These are phyloP conservation scores for Castanea crenata DNA, from an alignment of 306 rosid species.

Conservation along the genomic window DNA sequence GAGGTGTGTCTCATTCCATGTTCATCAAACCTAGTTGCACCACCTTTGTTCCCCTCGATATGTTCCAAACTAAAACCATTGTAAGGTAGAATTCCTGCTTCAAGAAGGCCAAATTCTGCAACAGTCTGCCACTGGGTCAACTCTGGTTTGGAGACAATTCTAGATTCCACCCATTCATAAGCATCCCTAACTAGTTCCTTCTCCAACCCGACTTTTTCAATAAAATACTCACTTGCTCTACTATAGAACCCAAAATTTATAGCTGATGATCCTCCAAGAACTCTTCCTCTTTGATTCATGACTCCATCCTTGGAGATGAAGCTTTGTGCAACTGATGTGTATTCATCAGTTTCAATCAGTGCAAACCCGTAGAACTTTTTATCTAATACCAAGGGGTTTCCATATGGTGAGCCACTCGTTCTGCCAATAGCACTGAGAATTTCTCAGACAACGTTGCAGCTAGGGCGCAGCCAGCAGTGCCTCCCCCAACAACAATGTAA, in stretches of 20 bases:
- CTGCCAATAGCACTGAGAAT: slow-evolving; percentile 63
- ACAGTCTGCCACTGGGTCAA: slow-evolving; percentile 64
- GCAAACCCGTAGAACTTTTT: slow-evolving; percentile 56
- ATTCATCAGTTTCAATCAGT: slow-evolving; percentile 39
- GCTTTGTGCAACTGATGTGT: slow-evolving; percentile 65
- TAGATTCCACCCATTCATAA: slow-evolving; percentile 75
- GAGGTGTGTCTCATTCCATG: slow-evolving; percentile 61
- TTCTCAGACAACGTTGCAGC: slow-evolving; percentile 70
- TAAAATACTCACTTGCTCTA: slow-evolving; percentile 68
- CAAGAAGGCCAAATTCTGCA: slow-evolving; percentile 70
- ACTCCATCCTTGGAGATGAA: slow-evolving; percentile 64
- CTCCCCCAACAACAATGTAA: slow-evolving; percentile 80
- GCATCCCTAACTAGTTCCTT: slow-evolving; percentile 47
- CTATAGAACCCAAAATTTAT: slow-evolving; percentile 75
- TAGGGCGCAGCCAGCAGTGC: slow-evolving; percentile 67
- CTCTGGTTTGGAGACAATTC: slow-evolving; percentile 52
- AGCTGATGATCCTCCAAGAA: slow-evolving; percentile 77
- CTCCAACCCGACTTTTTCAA: slow-evolving; percentile 55
- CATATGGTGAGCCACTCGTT: slow-evolving; percentile 68
- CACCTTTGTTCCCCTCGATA: slow-evolving; percentile 67
- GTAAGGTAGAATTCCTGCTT: slow-evolving; percentile 65
- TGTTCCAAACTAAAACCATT: slow-evolving; percentile 74
- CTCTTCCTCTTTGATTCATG: slow-evolving; percentile 66
- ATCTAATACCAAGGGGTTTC: slow-evolving; percentile 52
- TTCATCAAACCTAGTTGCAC: slow-evolving; percentile 63